phyloP scores from a whole-genome alignment of 495 filamentous ascomycete genomes.

The Talaromyces trachyspermus region DNA sequence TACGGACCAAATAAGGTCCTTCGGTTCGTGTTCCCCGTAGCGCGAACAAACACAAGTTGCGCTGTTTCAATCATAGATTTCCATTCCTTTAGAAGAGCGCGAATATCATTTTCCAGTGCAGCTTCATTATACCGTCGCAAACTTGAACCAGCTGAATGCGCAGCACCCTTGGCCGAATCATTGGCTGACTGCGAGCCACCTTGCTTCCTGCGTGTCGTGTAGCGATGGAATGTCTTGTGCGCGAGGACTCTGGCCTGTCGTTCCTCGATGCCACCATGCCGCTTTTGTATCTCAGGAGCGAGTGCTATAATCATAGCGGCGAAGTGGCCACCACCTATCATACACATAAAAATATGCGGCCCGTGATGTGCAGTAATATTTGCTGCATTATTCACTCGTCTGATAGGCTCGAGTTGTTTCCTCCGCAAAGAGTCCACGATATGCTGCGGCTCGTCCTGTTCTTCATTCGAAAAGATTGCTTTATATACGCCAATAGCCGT shows the following conservation, averaged over 20 bases:
- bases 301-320: conserved; percentile 92
- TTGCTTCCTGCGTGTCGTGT: conserved; percentile 92
- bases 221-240: conserved; percentile 96
- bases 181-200: conserved; percentile 91
- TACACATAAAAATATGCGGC: conserved; percentile 89
- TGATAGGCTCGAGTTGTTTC: conserved; percentile 66
- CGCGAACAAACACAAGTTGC: conserved; percentile 80
- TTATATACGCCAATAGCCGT: conserved; percentile 80
- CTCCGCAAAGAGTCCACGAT: conserved; percentile 59
- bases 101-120: conserved; percentile 75
- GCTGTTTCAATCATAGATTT: conserved; percentile 72
- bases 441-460: conserved; percentile 54
- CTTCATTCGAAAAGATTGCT: conserved; percentile 65
- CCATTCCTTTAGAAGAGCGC: conserved; percentile 73
- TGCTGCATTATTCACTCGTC: conserved; percentile 35
- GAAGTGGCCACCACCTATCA: conserved; percentile 98
- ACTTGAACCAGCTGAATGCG: conserved; percentile 87
- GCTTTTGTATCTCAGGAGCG: conserved; percentile 68
- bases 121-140: conserved; percentile 91
- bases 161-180: conserved; percentile 81
- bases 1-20: conserved; percentile 84
- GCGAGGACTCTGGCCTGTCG: conserved; percentile 79
- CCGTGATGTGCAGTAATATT: conserved; percentile 49
- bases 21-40: conserved; percentile 77
- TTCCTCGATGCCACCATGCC: conserved; percentile 60